These are phyloP conservation scores for Cicer chorassanicum DNA, from an alignment of 306 rosid species.

Conservation along the genomic window DNA sequence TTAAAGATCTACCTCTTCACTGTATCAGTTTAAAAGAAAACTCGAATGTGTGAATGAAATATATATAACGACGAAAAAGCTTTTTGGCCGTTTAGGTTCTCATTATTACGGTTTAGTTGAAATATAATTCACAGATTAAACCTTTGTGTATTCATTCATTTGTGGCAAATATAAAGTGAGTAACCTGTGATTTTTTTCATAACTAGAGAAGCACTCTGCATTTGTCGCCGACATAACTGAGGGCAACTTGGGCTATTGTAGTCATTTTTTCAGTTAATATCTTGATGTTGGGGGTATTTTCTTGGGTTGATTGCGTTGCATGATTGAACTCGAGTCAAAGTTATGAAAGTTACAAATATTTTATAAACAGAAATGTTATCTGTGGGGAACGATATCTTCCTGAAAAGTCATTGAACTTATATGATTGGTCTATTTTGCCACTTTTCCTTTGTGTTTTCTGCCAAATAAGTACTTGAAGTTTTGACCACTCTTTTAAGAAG, in stretches of 20 bases:
- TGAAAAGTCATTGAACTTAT: too few species aligned
- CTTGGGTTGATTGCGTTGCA: neutral
- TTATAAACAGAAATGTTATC: neutral
- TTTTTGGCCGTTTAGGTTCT: slow-evolving; percentile 47
- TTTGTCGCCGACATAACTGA: slow-evolving; percentile 6
- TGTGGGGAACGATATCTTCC: too few species aligned
- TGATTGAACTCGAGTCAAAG: neutral
- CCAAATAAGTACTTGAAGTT: too few species aligned
- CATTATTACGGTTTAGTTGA: slow-evolving; percentile 46
- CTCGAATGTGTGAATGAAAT: slow-evolving; percentile 42
- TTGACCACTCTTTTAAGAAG: too few species aligned
- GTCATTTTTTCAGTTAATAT: neutral
- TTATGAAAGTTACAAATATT: neutral
- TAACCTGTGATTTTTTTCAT: slow-evolving; percentile 42
- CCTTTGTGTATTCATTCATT: slow-evolving; percentile 56
- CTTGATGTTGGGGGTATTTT: neutral
- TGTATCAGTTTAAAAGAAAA: slow-evolving; percentile 63
- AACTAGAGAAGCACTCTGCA: neutral
- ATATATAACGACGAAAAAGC: slow-evolving; percentile 51
- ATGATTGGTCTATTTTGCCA: too few species aligned
- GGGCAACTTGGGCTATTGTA: neutral
- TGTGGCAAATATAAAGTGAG: slow-evolving; percentile 46
- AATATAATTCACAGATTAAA: slow-evolving; percentile 42
- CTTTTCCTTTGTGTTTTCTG: too few species aligned
- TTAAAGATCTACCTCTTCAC: slow-evolving; percentile 85